Conservation (phyloP, 257 asterid genomes). For the Eucommia ulmoides region DNA sequence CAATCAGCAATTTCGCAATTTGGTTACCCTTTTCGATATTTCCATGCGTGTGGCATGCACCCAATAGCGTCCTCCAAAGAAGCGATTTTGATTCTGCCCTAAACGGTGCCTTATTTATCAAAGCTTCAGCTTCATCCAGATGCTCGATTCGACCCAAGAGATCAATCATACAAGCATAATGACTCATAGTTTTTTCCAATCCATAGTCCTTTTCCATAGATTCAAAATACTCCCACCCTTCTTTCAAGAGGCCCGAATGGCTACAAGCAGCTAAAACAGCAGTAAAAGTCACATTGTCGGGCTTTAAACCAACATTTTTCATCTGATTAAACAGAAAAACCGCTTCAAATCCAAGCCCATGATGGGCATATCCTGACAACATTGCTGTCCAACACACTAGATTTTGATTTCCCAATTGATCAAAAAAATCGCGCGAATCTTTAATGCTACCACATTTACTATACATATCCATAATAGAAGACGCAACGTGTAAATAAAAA, state of each 20-base stretch:
- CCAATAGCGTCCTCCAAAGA: neutral
- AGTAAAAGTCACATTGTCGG: neutral
- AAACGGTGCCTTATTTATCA: neutral
- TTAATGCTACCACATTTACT: neutral
- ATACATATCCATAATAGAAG: conserved; percentile 1
- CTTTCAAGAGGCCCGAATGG: neutral
- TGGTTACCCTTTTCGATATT: neutral
- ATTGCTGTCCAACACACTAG: neutral
- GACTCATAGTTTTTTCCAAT: neutral
- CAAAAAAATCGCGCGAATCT: neutral
- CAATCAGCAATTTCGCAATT: neutral
- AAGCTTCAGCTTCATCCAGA: neutral
- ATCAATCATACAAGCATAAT: conserved; percentile 2
- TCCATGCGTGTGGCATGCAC: conserved; percentile 1
- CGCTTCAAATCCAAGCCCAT: neutral
- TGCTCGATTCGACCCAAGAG: neutral
- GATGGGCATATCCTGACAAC: neutral
- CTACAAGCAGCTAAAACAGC: neutral
- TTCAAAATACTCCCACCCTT: neutral
- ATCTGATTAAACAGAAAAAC: neutral
- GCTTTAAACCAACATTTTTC: neutral
- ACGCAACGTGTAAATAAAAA: neutral
- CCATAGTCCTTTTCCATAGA: neutral
- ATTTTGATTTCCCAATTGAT: neutral
- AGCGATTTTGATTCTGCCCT: neutral